Conservation (phyloP, 495 filamentous ascomycete species). For the Friedmanniomyces simplex region DNA sequence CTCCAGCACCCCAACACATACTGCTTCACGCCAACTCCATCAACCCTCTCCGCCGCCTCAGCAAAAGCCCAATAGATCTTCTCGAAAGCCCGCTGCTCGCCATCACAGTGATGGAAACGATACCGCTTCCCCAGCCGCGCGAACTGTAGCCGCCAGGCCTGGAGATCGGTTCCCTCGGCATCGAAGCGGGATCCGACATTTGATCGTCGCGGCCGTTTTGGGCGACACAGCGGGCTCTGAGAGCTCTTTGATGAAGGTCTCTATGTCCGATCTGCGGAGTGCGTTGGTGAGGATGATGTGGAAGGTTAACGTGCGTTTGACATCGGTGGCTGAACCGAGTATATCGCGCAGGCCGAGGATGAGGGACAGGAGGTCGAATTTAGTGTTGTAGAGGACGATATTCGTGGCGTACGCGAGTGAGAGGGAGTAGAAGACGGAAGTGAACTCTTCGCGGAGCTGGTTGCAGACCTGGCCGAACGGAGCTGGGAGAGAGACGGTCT, state of each 20-base stretch:
- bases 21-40: conserved; percentile 1
- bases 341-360: neutral
- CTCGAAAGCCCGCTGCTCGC: conserved; percentile 4
- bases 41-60: conserved; percentile 2
- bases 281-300: neutral
- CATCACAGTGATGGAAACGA: conserved; percentile 1
- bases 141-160: neutral
- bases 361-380: neutral
- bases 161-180: neutral
- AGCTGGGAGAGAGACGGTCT: neutral
- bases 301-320: neutral
- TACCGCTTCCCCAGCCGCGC: conserved; percentile 3
- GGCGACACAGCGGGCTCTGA: neutral
- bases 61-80: conserved; percentile 6
- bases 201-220: neutral
- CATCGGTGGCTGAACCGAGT: neutral
- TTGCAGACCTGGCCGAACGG: neutral
- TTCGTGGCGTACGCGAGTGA: neutral
- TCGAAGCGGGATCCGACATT: neutral
- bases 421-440: neutral
- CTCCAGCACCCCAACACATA: neutral
- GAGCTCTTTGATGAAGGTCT: neutral
- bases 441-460: neutral
- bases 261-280: neutral
- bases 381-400: neutral